Evolutionary conservation across 768 basidiomycete genomes (phyloP).

Genomic region (Psilocybe cubensis): DNA sequence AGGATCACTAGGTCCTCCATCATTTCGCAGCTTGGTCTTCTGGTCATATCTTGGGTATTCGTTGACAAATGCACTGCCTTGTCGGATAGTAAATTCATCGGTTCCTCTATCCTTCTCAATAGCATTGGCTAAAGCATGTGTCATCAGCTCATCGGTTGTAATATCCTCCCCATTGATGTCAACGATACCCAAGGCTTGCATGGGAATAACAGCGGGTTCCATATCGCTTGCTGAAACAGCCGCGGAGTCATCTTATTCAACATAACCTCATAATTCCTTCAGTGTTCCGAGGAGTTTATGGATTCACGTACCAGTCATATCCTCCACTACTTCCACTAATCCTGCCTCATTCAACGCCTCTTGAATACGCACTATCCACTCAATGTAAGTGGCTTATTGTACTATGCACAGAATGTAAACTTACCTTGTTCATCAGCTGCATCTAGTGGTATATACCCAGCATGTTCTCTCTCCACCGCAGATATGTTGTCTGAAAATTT

Average conservation of each 20-base stretch:
- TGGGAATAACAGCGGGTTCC: conserved; percentile 23
- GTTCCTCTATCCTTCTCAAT: too few species aligned
- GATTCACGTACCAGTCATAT: too few species aligned
- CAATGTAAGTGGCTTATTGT: too few species aligned
- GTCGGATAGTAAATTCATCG: conserved; percentile 3
- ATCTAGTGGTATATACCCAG: conserved; percentile 30
- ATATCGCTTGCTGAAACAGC: neutral
- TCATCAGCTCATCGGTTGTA: conserved; percentile 20
- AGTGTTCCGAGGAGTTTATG: neutral
- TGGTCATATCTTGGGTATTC: conserved; percentile 25
- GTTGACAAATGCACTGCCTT: conserved; percentile 28
- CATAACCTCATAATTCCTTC: neutral
- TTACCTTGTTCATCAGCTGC: neutral
- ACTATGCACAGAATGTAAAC: too few species aligned
- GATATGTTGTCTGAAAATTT: conserved; percentile 21
- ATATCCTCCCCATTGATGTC: conserved; percentile 20
- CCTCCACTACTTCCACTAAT: neutral
- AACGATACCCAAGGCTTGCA: conserved; percentile 23
- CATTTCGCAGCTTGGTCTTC: conserved; percentile 10
- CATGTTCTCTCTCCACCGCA: conserved; percentile 27
- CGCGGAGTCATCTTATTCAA: neutral
- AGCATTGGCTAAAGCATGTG: conserved; percentile 21
- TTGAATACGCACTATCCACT: neutral
- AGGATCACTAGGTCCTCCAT: conserved; percentile 23
- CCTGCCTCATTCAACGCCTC: neutral